A percentile compares a stretch with the other conserved stretches of the same genome.
phyloP scores from a whole-genome alignment of 768 basidiomycete species.

The Tephrocybe rancida region DNA sequence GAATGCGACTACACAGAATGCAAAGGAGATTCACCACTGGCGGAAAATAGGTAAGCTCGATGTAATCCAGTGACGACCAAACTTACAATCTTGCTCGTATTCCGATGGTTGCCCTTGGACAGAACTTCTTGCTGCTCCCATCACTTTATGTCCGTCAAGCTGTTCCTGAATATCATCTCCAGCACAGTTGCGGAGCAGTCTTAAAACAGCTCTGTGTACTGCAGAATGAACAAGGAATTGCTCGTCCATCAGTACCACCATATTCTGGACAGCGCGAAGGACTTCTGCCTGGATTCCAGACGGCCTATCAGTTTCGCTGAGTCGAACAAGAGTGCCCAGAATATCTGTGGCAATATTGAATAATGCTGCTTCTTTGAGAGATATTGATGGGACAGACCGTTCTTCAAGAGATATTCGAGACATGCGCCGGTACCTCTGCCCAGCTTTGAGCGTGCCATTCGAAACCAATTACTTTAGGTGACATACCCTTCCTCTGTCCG shows the following conservation, averaged over 20 bases:
- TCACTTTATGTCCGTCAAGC: constrained; percentile 73
- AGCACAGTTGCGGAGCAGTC: constrained; percentile 83
- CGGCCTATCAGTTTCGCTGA: constrained; percentile 85
- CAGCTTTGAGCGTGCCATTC: constrained; percentile 11
- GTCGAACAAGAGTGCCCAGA: constrained; percentile 78
- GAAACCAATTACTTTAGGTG: constrained; percentile 4
- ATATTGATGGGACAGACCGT: constrained; percentile 82
- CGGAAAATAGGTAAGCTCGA: constrained; percentile 10
- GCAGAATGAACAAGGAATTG: constrained; percentile 92
- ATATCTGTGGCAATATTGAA: constrained; percentile 55
- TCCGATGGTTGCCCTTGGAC: constrained; percentile 77
- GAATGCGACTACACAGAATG: constrained; percentile 89
- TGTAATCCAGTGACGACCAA: not conserved
- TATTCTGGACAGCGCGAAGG: constrained; percentile 82
- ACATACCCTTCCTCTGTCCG: constrained; percentile 87
- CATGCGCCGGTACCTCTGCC: constrained; percentile 84
- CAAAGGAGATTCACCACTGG: constrained; percentile 91
- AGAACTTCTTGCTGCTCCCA: constrained; percentile 83
- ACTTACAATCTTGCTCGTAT: constrained; percentile 84
- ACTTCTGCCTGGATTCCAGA: constrained; percentile 92
- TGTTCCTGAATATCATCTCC: constrained; percentile 93
- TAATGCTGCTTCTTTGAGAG: constrained; percentile 54
- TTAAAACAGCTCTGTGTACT: constrained; percentile 85
- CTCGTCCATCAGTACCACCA: constrained; percentile 91
- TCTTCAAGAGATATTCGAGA: constrained; percentile 86